These are phyloP conservation scores for Starmerella apicola DNA, from an alignment of 805 yeast genomes.

Conservation along the genomic window DNA sequence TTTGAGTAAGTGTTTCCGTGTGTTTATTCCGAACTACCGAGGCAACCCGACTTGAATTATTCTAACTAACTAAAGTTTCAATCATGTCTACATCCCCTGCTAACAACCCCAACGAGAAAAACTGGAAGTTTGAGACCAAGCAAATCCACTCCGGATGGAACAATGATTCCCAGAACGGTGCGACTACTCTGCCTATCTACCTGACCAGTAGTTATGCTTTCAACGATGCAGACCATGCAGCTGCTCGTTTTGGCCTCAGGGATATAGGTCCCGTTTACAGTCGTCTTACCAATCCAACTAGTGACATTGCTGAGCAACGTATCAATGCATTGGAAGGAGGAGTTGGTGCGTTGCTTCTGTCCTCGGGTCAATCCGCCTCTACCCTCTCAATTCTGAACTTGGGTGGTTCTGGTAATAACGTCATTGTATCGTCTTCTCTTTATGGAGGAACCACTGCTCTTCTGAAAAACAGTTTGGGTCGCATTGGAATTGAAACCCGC, in stretches of 20 bases:
- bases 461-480: constrained; percentile 81
- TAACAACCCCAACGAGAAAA: constrained; percentile 3
- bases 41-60: too few species aligned
- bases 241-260: constrained; percentile 74
- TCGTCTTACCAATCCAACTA: constrained; percentile 86
- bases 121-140: constrained; percentile 46
- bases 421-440: constrained; percentile 70
- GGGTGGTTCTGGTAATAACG: constrained; percentile 61
- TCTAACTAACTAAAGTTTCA: too few species aligned
- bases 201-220: constrained; percentile 85
- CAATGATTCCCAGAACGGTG: constrained; percentile 46
- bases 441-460: constrained; percentile 97
- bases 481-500: constrained; percentile 74
- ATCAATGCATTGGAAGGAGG: constrained; percentile 90
- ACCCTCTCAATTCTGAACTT: constrained; percentile 55
- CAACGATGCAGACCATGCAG: constrained; percentile 81
- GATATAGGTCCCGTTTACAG: constrained; percentile 80
- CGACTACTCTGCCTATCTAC: constrained; percentile 89
- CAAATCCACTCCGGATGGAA: constrained; percentile 94
- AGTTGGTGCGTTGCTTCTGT: constrained; percentile 72
- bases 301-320: constrained; percentile 80
- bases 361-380: constrained; percentile 95
- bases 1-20: too few species aligned
- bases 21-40: too few species aligned
- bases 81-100: too few species aligned